phyloP scores from a whole-genome alignment of 2,329 filamentous ascomycete species.

The Bipolaris cookei region DNA sequence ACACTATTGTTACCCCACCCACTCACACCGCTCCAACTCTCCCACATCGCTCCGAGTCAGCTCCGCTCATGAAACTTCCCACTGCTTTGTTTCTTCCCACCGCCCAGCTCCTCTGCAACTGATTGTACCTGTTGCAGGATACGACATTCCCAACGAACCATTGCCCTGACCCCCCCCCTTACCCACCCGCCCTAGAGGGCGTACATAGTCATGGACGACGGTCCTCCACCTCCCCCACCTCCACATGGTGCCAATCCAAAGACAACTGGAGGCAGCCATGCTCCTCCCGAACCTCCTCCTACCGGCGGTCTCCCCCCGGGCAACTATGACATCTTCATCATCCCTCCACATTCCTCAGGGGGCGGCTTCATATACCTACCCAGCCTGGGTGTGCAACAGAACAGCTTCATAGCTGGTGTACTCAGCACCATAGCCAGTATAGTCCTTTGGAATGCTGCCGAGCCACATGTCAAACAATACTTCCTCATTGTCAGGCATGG shows the following conservation, averaged over 20 bases:
- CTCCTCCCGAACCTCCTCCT: slow-evolving; percentile 22
- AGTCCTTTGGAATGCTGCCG: slow-evolving; percentile 73
- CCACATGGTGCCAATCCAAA: slow-evolving; percentile 82
- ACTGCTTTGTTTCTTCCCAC: slow-evolving; percentile 22
- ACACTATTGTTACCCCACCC: slow-evolving; percentile 8
- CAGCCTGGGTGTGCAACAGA: slow-evolving; percentile 81
- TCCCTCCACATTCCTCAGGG: slow-evolving; percentile 88
- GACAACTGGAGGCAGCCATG: slow-evolving; percentile 51
- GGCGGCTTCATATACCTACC: slow-evolving; percentile 94
- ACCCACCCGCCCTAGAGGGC: slow-evolving; percentile 34
- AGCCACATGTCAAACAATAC: slow-evolving; percentile 77
- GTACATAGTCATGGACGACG: slow-evolving; percentile 47
- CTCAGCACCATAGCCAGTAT: slow-evolving; percentile 76
- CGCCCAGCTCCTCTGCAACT: slow-evolving; percentile 11
- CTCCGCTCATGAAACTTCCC: slow-evolving; percentile 37
- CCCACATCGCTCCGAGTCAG: slow-evolving; percentile 23
- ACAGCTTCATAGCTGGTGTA: slow-evolving; percentile 90
- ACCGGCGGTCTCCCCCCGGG: slow-evolving; percentile 75
- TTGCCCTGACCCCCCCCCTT: slow-evolving; percentile 19
- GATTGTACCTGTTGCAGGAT: slow-evolving; percentile 5
- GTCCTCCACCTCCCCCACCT: slow-evolving; percentile 76
- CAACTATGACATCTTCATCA: slow-evolving; percentile 97
- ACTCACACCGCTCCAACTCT: slow-evolving; percentile 6
- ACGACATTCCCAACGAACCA: slow-evolving; percentile 10
- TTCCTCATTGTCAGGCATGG: slow-evolving; percentile 70